These are phyloP conservation scores for Friedmanniomyces simplex DNA, from an alignment of 495 filamentous ascomycete species.

Conservation along the genomic window DNA sequence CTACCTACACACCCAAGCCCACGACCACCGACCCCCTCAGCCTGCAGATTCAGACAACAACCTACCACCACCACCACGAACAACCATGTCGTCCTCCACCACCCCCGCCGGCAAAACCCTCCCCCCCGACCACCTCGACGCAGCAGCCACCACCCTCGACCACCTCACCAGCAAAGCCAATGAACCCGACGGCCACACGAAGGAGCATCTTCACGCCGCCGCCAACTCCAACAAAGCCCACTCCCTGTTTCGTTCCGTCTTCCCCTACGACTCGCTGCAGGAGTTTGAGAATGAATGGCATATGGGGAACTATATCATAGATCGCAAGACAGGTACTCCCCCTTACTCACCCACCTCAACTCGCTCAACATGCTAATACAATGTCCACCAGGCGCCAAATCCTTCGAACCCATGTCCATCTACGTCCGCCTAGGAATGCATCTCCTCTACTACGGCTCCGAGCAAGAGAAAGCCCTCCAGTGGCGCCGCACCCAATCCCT, in stretches of 20 bases:
- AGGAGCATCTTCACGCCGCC: constrained; percentile 29
- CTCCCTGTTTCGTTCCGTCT: constrained; percentile 27
- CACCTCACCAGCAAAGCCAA: constrained; percentile 22
- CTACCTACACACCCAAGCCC: too few relatives aligned
- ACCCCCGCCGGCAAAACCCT: not conserved
- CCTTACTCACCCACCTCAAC: not conserved
- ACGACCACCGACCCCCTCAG: too few relatives aligned
- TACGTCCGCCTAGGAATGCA: constrained; percentile 41
- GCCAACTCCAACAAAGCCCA: constrained; percentile 28
- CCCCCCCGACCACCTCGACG: constrained; percentile 10
- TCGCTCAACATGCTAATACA: too few relatives aligned
- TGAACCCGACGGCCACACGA: constrained; percentile 26
- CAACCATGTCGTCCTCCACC: not conserved
- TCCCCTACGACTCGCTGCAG: constrained; percentile 27
- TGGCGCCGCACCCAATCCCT: constrained; percentile 30
- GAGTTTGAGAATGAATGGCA: constrained; percentile 31
- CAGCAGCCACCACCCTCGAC: constrained; percentile 9
- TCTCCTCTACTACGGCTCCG: constrained; percentile 34
- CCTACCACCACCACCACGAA: not conserved
- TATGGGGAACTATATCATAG: constrained; percentile 38
- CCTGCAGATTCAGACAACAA: not conserved
- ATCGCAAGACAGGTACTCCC: constrained; percentile 28
- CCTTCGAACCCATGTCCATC: constrained; percentile 36
- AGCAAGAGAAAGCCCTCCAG: constrained; percentile 34
- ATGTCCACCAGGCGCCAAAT: constrained; percentile 17